A percentile compares a stretch with the other conserved stretches of the same genome.
Evolutionary conservation across 2,329 filamentous ascomycete genomes (phyloP).

Genomic region (Colletotrichum acutatum): DNA sequence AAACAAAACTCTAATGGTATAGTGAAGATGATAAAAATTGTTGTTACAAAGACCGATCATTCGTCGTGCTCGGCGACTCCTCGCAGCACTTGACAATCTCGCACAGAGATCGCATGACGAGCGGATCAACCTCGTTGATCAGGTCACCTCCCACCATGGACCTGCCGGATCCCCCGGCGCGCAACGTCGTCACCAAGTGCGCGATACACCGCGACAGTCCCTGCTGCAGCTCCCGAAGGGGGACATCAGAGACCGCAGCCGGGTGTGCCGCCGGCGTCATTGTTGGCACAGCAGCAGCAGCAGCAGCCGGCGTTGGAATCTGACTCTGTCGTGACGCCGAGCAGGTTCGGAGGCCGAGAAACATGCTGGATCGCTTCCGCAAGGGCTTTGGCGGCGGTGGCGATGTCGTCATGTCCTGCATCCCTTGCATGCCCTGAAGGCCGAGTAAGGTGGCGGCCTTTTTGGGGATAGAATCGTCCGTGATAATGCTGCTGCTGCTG

Average conservation of each 20-base stretch:
- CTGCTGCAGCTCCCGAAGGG: constrained; percentile 57
- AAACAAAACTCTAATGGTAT: background rate
- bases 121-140: constrained; percentile 46
- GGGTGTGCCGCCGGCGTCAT: background rate
- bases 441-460: constrained; percentile 65
- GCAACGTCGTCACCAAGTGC: constrained; percentile 60
- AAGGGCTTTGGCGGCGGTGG: constrained; percentile 40
- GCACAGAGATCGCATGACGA: constrained; percentile 54
- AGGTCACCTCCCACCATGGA: constrained; percentile 33
- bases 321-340: constrained; percentile 24
- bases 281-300: constrained; percentile 9
- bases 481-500: constrained; percentile 23
- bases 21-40: background rate
- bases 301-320: constrained; percentile 12
- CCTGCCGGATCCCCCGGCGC: constrained; percentile 22
- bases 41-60: constrained; percentile 12
- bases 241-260: constrained; percentile 40
- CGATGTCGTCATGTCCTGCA: background rate
- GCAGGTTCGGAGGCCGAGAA: constrained; percentile 11
- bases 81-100: constrained; percentile 51
- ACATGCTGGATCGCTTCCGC: constrained; percentile 31
- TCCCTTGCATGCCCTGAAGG: constrained; percentile 45
- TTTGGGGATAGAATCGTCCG: constrained; percentile 52
- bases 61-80: constrained; percentile 16
- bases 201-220: constrained; percentile 63